Percentiles rank a stretch among this genome's conserved stretches.
phyloP scores from a whole-genome alignment of 352 stramenopile species.

The Phytophthora brassicae region DNA sequence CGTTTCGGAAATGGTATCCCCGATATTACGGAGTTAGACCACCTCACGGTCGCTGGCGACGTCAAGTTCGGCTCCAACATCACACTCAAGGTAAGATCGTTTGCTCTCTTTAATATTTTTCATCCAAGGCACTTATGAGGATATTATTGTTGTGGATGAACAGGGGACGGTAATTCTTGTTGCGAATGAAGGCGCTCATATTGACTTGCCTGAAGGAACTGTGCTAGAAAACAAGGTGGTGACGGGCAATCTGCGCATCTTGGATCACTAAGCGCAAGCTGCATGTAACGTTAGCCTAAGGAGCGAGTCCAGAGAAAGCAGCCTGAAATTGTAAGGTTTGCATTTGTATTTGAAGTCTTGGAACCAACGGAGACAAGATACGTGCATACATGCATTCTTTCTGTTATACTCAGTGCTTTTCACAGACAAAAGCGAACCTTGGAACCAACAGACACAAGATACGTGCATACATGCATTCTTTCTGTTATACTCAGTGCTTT shows the following conservation, averaged over 20 bases:
- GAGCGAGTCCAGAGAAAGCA: not conserved
- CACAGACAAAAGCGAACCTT: no score
- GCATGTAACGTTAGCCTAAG: not conserved
- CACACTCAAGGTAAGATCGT: slow-evolving; percentile 87
- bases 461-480: slow-evolving; percentile 17
- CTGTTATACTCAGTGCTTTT: no score
- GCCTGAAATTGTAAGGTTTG: slow-evolving; percentile 7
- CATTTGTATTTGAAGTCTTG: slow-evolving; percentile 11
- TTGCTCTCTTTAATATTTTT: no score
- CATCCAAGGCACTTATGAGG: not conserved
- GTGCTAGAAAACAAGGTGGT: slow-evolving; percentile 95
- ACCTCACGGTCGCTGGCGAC: slow-evolving; percentile 92
- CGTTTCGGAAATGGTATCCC: slow-evolving; percentile 89
- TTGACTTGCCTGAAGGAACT: slow-evolving; percentile 92
- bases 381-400: slow-evolving; percentile 29
- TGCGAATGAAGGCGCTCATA: slow-evolving; percentile 92
- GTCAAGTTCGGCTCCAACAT: slow-evolving; percentile 94
- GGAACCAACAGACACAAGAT: slow-evolving; percentile 16
- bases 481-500: slow-evolving; percentile 29
- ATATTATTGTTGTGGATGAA: slow-evolving; percentile 4
- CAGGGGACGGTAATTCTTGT: slow-evolving; percentile 95
- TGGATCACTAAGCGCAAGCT: slow-evolving; percentile 81
- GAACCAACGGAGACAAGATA: slow-evolving; percentile 22
- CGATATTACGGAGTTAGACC: slow-evolving; percentile 93
- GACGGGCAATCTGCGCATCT: slow-evolving; percentile 92